phyloP scores from a whole-genome alignment of 768 basidiomycete genomes.

The Termitomyces sp. region DNA sequence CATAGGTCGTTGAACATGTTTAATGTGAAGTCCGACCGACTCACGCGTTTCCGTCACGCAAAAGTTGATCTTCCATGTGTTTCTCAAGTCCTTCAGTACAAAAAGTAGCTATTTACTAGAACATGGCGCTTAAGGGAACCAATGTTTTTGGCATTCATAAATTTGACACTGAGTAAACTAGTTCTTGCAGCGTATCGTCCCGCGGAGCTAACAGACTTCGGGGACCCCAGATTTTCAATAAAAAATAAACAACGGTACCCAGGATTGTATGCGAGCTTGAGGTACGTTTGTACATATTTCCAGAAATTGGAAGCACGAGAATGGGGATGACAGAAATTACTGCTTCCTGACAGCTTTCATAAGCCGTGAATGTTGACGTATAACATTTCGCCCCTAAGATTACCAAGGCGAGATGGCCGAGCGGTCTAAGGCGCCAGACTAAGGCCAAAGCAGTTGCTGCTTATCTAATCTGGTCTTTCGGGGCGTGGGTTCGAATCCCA shows the following conservation, averaged over 20 bases:
- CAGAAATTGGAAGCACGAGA: neutral
- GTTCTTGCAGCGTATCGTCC: too few relatives aligned
- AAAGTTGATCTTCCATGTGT: too few relatives aligned
- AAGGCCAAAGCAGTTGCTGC: conserved; percentile 32
- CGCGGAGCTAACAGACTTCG: neutral
- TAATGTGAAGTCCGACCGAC: too few relatives aligned
- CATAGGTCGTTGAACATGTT: too few relatives aligned
- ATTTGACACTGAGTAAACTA: neutral
- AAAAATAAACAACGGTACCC: neutral
- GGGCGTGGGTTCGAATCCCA: conserved; percentile 40
- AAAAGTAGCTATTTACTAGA: too few relatives aligned
- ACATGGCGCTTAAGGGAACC: too few relatives aligned
- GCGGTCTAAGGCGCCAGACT: conserved; percentile 89
- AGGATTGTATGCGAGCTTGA: neutral
- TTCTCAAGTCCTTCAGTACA: too few relatives aligned
- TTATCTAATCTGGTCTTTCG: conserved; percentile 20
- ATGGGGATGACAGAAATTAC: neutral
- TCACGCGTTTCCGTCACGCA: too few relatives aligned
- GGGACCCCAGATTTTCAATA: neutral
- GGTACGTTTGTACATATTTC: neutral
- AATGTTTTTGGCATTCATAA: neutral
- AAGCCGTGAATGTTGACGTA: too few relatives aligned
- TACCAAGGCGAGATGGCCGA: conserved; percentile 61
- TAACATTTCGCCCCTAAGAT: too few relatives aligned
- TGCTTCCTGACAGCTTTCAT: neutral